These are phyloP conservation scores for Breviolum minutum DNA, from an alignment of 73 alveolate species.

Conservation along the genomic window DNA sequence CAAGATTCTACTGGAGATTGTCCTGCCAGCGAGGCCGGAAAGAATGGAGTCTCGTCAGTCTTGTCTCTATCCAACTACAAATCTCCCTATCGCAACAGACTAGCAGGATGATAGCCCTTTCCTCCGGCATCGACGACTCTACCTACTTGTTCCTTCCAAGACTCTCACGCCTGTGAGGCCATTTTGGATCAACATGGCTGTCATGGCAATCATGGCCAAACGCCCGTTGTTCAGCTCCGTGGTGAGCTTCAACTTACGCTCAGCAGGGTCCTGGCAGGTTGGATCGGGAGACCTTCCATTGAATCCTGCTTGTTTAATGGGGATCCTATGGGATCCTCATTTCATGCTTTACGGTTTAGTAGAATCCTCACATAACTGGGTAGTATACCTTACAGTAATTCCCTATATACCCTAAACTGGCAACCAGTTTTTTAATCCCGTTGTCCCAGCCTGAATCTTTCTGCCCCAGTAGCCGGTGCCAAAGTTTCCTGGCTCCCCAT, in stretches of 20 bases:
- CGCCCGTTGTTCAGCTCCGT: constrained; percentile 66
- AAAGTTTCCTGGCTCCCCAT: constrained; percentile 88
- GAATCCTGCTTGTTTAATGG: not conserved
- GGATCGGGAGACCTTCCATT: not conserved
- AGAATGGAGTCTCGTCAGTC: no score
- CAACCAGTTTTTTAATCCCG: not conserved
- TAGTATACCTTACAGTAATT: not conserved
- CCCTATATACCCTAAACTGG: not conserved
- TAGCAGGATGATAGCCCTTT: no score
- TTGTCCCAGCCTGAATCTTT: constrained; percentile 43
- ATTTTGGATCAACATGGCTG: constrained; percentile 75
- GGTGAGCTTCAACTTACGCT: constrained; percentile 74
- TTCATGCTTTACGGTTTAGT: not conserved
- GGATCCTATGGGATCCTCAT: not conserved
- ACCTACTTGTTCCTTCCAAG: no score
- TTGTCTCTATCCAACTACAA: no score
- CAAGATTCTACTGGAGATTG: constrained; percentile 44
- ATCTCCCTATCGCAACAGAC: not conserved
- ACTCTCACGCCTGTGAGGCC: constrained; percentile 35
- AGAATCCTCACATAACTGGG: not conserved
- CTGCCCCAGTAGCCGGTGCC: constrained; percentile 95
- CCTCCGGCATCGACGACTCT: no score
- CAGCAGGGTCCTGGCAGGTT: constrained; percentile 42
- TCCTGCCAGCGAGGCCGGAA: not conserved
- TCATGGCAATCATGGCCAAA: constrained; percentile 77